Conservation (phyloP, 371 early-diverging fungal species). For the Dinochytrium kinnereticum region DNA sequence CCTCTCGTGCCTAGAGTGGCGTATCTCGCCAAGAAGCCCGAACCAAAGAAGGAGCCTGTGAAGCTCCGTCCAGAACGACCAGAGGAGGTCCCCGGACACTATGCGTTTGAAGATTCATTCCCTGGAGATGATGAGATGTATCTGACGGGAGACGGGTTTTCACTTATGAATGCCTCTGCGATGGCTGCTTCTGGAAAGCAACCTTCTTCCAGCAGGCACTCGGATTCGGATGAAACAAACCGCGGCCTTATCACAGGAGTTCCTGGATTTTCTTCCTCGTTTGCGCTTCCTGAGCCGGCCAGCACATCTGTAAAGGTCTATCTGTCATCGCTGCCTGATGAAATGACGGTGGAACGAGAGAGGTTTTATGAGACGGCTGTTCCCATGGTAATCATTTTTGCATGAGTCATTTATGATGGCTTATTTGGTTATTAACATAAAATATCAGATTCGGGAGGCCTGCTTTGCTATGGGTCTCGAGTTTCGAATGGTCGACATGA, state of each 20-base stretch:
- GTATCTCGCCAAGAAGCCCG: conserved; percentile 11
- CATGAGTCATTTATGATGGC: neutral
- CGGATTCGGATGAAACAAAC: conserved; percentile 5
- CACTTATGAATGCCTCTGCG: neutral
- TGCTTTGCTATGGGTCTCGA: conserved; percentile 24
- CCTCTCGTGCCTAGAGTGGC: conserved; percentile 32
- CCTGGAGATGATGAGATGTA: conserved; percentile 34
- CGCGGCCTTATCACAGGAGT: neutral
- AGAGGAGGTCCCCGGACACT: neutral
- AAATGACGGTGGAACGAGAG: conserved; percentile 3
- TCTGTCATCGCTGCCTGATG: neutral
- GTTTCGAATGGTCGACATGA: conserved; percentile 23
- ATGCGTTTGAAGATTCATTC: conserved; percentile 21
- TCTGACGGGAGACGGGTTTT: conserved; percentile 10
- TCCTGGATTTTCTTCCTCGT: conserved; percentile 1
- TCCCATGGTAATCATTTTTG: conserved; percentile 4
- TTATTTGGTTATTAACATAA: neutral
- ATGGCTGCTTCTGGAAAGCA: neutral
- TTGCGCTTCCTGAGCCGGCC: conserved; percentile 15
- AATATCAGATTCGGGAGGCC: conserved; percentile 12
- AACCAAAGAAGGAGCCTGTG: neutral
- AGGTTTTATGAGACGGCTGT: neutral
- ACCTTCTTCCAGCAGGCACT: neutral
- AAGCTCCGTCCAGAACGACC: neutral
- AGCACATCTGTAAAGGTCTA: conserved; percentile 14